Conservation (phyloP, 2,329 filamentous ascomycete genomes). For the Thielaviopsis ethacetica region DNA sequence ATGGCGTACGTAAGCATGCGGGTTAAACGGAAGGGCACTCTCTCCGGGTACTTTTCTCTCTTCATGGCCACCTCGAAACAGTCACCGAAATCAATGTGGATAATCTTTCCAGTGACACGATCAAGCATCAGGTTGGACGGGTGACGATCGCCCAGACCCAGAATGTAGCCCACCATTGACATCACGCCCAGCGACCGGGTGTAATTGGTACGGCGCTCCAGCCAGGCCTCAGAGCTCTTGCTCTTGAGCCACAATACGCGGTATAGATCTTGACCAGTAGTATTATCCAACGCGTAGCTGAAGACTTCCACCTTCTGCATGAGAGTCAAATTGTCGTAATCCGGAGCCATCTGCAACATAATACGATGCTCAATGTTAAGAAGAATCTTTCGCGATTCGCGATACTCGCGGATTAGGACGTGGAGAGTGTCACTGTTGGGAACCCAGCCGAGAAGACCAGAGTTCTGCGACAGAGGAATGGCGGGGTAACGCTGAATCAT, state of each 20-base stretch:
- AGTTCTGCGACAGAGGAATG: constrained; percentile 94
- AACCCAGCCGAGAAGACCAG: constrained; percentile 88
- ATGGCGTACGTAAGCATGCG: constrained; percentile 99
- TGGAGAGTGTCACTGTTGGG: constrained; percentile 96
- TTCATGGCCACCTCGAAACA: constrained; percentile 99
- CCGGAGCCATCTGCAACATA: constrained; percentile 98
- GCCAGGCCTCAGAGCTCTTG: constrained; percentile 94
- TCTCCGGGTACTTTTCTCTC: constrained; percentile 94
- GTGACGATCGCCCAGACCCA: constrained; percentile 89
- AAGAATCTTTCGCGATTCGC: constrained; percentile 89
- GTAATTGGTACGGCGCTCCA: constrained; percentile 96
- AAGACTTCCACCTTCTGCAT: constrained; percentile 99
- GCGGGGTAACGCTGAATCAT: constrained; percentile 92
- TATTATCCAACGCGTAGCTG: constrained; percentile 97
- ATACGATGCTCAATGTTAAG: constrained; percentile 99
- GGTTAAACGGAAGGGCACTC: constrained; percentile 93
- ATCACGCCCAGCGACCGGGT: constrained; percentile 94
- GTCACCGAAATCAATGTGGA: constrained; percentile 98
- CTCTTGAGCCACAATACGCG: constrained; percentile 97
- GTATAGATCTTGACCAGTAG: constrained; percentile 94
- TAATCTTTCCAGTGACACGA: constrained; percentile 85
- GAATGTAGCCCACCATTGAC: constrained; percentile 99
- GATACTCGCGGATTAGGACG: constrained; percentile 90
- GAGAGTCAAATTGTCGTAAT: constrained; percentile 94
- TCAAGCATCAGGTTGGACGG: constrained; percentile 97